phyloP scores from a whole-genome alignment of 2,329 filamentous ascomycete genomes.

The Pseudogymnoascus sp. region DNA sequence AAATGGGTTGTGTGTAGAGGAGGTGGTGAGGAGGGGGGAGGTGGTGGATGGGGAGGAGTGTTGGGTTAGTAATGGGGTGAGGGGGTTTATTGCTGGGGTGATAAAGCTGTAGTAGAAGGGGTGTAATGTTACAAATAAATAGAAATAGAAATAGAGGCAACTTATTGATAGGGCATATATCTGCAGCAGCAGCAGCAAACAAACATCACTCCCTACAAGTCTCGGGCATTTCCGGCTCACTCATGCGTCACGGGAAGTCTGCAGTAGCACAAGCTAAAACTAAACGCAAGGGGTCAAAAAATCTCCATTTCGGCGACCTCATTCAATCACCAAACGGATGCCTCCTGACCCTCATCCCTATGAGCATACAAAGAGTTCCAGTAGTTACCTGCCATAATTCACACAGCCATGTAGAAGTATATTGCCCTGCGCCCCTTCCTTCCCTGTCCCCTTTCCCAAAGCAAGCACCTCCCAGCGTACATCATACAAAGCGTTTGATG shows the following conservation, averaged over 20 bases:
- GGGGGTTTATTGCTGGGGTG: slow-evolving; percentile 61
- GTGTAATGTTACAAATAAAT: not conserved
- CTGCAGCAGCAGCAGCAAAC: not conserved
- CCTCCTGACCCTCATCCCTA: not conserved
- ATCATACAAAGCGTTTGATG: slow-evolving; percentile 31
- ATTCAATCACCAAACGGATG: not conserved
- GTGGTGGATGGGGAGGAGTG: slow-evolving; percentile 68
- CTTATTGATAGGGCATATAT: not conserved
- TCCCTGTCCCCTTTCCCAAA: not conserved
- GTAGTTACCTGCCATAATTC: slow-evolving; percentile 6
- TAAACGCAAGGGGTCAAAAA: slow-evolving; percentile 2
- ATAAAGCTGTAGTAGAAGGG: slow-evolving; percentile 21
- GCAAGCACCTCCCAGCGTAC: not conserved
- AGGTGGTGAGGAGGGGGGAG: slow-evolving; percentile 51
- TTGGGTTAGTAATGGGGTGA: slow-evolving; percentile 83
- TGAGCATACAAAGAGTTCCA: slow-evolving; percentile 9
- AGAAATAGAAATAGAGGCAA: not conserved
- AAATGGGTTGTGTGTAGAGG: no score
- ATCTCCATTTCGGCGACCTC: not conserved
- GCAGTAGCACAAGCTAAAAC: not conserved
- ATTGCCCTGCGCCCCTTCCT: not conserved
- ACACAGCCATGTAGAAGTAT: slow-evolving; percentile 12
- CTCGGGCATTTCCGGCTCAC: not conserved
- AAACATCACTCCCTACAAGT: not conserved
- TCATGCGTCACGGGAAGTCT: not conserved